A percentile compares a stretch with the other conserved stretches of the same genome.
Conservation (phyloP, 169 alveolate genomes). For the Plasmodium knowlesi region DNA sequence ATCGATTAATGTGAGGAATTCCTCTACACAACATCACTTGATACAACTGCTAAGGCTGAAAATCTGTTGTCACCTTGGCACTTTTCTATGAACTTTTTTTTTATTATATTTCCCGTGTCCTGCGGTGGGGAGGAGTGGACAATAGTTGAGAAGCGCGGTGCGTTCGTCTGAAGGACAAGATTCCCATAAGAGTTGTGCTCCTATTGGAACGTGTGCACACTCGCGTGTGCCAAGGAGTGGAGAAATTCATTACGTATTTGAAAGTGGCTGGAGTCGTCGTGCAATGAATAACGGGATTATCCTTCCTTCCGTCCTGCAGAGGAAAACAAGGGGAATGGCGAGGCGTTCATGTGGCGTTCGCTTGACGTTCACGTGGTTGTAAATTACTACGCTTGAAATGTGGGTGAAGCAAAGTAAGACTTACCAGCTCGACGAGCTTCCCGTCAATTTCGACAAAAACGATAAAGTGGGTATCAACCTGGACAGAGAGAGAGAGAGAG, state of each 20-base stretch:
- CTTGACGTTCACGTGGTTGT: background rate
- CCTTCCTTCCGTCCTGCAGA: slow-evolving; percentile 45
- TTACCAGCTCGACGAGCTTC: slow-evolving; percentile 36
- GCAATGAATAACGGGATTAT: slow-evolving; percentile 37
- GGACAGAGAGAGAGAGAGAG: background rate
- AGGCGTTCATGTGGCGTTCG: background rate
- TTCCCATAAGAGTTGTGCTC: background rate
- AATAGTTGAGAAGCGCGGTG: background rate
- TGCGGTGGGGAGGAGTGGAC: background rate
- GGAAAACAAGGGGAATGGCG: background rate
- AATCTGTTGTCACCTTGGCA: slow-evolving; percentile 23
- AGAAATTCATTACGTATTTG: slow-evolving; percentile 16
- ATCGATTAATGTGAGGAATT: background rate
- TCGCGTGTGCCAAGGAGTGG: background rate
- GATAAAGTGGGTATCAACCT: slow-evolving; percentile 68
- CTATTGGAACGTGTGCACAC: background rate
- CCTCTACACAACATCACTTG: slow-evolving; percentile 2
- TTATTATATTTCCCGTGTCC: slow-evolving; percentile 42
- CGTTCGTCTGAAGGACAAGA: background rate
- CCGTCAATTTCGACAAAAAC: slow-evolving; percentile 40
- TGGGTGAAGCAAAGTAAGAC: background rate
- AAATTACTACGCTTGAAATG: background rate
- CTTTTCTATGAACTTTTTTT: slow-evolving; percentile 27
- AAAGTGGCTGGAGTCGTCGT: slow-evolving; percentile 9
- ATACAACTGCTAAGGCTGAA: slow-evolving; percentile 46